Conservation (phyloP, 257 asterid genomes). For the Plantago ovata region DNA sequence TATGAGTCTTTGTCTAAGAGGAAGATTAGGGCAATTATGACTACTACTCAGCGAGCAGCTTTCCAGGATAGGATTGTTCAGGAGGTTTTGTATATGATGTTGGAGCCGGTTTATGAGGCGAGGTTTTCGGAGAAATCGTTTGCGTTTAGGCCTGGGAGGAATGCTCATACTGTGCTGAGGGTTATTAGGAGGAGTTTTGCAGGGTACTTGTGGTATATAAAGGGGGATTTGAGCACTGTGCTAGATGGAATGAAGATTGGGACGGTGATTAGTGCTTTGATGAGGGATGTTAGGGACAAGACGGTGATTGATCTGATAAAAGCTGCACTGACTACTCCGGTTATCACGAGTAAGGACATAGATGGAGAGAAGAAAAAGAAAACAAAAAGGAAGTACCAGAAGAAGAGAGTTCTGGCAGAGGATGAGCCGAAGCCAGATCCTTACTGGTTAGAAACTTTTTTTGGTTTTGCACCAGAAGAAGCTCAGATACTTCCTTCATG, state of each 20-base stretch:
- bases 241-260: constrained; percentile 95
- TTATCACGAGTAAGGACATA: constrained; percentile 51
- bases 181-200: constrained; percentile 93
- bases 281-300: constrained; percentile 97
- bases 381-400: constrained; percentile 77
- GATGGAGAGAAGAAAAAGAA: constrained; percentile 84
- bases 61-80: constrained; percentile 92
- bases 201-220: constrained; percentile 92
- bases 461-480: constrained; percentile 96
- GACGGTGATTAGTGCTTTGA: constrained; percentile 72
- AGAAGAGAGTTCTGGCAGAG: constrained; percentile 86
- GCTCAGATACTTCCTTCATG: constrained; percentile 81
- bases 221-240: constrained; percentile 83
- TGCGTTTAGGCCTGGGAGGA: constrained; percentile 96
- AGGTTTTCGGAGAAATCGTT: constrained; percentile 84
- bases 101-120: constrained; percentile 91
- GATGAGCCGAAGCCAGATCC: constrained; percentile 99
- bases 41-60: constrained; percentile 72
- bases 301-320: constrained; percentile 87
- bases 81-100: constrained; percentile 72
- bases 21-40: constrained; percentile 77
- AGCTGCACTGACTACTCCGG: constrained; percentile 76
- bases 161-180: constrained; percentile 80
- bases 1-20: constrained; percentile 87
- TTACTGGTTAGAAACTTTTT: constrained; percentile 84